A percentile compares a stretch with the other conserved stretches of the same genome.
These are phyloP conservation scores for Pelargonium australe DNA, from an alignment of 441 rosid genomes.

Conservation along the genomic window DNA sequence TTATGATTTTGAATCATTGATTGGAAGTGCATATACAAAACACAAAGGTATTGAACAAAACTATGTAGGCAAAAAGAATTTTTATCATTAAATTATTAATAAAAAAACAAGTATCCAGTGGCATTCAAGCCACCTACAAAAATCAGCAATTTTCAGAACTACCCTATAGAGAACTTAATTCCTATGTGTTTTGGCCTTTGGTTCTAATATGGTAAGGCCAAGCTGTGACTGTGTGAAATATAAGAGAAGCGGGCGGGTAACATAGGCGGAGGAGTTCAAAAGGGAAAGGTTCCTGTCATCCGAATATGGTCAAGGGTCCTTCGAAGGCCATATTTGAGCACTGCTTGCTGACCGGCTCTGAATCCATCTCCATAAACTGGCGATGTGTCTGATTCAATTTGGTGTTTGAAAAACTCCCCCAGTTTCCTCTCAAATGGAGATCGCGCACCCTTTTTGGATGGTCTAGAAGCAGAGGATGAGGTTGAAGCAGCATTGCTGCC, in stretches of 20 bases:
- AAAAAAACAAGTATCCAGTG: not conserved
- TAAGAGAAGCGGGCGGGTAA: too few relatives aligned
- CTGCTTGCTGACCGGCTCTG: slow-evolving; percentile 67
- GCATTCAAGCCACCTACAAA: not conserved
- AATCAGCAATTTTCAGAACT: not conserved
- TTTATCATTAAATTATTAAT: not conserved
- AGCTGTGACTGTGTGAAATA: not conserved
- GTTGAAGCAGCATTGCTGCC: slow-evolving; percentile 37
- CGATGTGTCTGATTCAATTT: slow-evolving; percentile 71
- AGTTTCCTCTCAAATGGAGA: slow-evolving; percentile 81
- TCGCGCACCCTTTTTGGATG: slow-evolving; percentile 57
- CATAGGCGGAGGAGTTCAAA: slow-evolving; percentile 23
- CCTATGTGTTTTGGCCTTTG: not conserved
- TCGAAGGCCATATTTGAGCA: slow-evolving; percentile 56
- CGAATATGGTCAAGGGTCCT: slow-evolving; percentile 80
- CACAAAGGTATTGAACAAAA: not conserved
- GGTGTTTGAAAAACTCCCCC: slow-evolving; percentile 86
- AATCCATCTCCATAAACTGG: slow-evolving; percentile 92
- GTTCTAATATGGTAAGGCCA: not conserved
- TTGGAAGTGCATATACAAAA: not conserved
- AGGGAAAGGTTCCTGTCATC: slow-evolving; percentile 75
- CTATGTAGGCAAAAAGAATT: not conserved
- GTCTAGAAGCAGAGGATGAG: slow-evolving; percentile 36
- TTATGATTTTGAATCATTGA: not conserved
- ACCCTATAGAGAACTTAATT: not conserved